Evolutionary conservation across 441 rosid genomes (phyloP), one percentile per base, ranked within the genome.

Genomic region (Erysimum pusillum): DNA sequence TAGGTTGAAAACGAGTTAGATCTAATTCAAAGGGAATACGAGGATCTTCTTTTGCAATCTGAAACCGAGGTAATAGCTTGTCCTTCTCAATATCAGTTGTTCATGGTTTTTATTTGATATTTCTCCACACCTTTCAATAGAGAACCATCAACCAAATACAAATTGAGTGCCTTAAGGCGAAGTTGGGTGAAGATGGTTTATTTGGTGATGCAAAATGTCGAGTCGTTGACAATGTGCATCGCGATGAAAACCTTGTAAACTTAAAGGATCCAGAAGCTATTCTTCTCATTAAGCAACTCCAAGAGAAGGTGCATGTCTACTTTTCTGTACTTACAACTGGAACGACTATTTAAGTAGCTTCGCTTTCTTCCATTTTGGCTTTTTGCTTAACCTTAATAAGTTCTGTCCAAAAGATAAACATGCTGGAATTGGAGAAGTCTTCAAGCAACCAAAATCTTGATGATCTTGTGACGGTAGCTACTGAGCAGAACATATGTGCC

Each of bases 271-370:
- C 84, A 6, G 96, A 91, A 80, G 84, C 86, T 79, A 86, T 85
- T 78, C 80, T 80, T 83, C 89, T 91, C 69, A 89, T 90, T 83
- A 89, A 89, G 83, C 93, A 89, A 83, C 98, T 95, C 57, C 90
- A 92, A 79, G 97, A 91, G 85, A 92, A 92, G 98, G 99, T 93
- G 63, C 59, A 22, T 76, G 69, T 82, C 68, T 32, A 63, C 53
- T 69, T 54, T 17, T 62, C 41, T 45, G 71, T 73, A 53, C 56
- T 51, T 42, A 69, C 71, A 73, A 36, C 42, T 34, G 46, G 15
- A 17, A 46, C 41, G 25, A 11, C 31, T 12, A 57, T 46, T 53
- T 38, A 15, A 53, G 54, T 11, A 31, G 57, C 71, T 48, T 48
- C 15, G 46, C 66, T 69, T 63, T 66, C 46, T 45, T 75, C 54